Evolutionary conservation across 2,329 filamentous ascomycete species (phyloP).

Genomic region (Scorias spongiosa): DNA sequence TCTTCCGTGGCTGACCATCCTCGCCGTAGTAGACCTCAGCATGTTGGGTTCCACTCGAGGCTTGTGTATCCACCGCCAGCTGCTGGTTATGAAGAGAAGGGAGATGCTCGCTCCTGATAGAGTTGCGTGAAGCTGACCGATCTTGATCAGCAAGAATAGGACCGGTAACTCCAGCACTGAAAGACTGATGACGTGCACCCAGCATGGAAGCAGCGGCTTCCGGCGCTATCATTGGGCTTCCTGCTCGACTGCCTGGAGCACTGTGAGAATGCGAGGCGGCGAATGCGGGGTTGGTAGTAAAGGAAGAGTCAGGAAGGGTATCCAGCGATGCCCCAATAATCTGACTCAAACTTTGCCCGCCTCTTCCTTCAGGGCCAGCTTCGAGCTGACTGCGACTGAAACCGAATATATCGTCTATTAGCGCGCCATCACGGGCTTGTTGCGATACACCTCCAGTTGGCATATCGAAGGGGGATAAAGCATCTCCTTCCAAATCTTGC

Average conservation of each 20-base stretch:
- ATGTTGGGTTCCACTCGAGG: slow-evolving; percentile 5
- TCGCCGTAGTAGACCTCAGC: slow-evolving; percentile 19
- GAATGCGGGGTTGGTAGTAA: slow-evolving; percentile 20
- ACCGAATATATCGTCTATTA: slow-evolving; percentile 19
- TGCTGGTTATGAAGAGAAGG: slow-evolving; percentile 11
- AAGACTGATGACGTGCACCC: slow-evolving; percentile 19
- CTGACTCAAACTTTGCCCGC: slow-evolving; percentile 8
- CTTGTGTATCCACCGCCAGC: slow-evolving; percentile 4
- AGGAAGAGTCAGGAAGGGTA: slow-evolving; percentile 17
- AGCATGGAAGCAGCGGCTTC: slow-evolving; percentile 20
- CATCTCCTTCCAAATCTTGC: slow-evolving; percentile 33
- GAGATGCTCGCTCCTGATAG: slow-evolving; percentile 19
- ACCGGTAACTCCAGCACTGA: slow-evolving; percentile 10
- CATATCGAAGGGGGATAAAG: slow-evolving; percentile 15
- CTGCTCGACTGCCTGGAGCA: slow-evolving; percentile 26
- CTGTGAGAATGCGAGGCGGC: slow-evolving; percentile 15
- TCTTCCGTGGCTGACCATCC: slow-evolving; percentile 53
- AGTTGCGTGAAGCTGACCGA: slow-evolving; percentile 20
- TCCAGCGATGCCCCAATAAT: slow-evolving; percentile 15
- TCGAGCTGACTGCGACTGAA: slow-evolving; percentile 6
- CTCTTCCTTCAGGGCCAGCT: slow-evolving; percentile 2
- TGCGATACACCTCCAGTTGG: slow-evolving; percentile 3
- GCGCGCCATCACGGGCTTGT: slow-evolving; percentile 6
- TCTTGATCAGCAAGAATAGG: slow-evolving; percentile 14
- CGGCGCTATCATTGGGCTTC: slow-evolving; percentile 29